Base-by-base conservation (phyloP, 306 rosid species). In the Aeschynomene evenia region DNA sequence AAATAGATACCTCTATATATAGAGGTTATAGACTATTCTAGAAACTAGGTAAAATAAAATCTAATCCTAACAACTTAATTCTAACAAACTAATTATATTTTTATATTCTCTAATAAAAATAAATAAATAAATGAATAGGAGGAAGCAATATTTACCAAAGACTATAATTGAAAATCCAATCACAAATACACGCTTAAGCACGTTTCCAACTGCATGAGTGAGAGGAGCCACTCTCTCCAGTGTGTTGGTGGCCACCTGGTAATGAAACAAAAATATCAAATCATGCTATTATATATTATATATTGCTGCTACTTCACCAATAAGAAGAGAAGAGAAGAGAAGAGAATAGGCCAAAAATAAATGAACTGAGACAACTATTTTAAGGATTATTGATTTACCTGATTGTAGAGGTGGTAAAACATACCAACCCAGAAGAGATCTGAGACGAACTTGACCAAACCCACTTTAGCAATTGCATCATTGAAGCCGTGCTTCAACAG, bases 221-320 rank as follows among this genome's bases (percentile, higher is more conserved):
- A 92, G 96, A 62, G 98, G 98, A 48, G 98, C 98, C 68, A 92
- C 98, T 83, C 98, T 86, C 86, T 92, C 98, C 80, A 92, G 61
- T 36, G 98, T 92, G 84, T 92, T 92, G 75, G 96, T 90, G 55
- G 98, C 98, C 82, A 92, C 66, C 98, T 92, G 77, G 70, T 52
- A 8, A 56, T 46, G 34, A 53, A 60, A n/a, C n/a, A n/a, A 71
- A 60, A 65, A 69, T 23, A 68, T 51, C 39, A 40, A n/a, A n/a
- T n/a, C n/a, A n/a, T n/a, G n/a, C n/a, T n/a, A n/a, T n/a, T n/a
- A n/a, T n/a, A n/a, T n/a, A n/a, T n/a, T n/a, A n/a, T n/a, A n/a
- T n/a, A n/a, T n/a, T n/a, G n/a, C n/a, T 37, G 48, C 10, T n/a
- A 12, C 18, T 26, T 54, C 42, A 64, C 24, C 18, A 54, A 43